phyloP scores from a whole-genome alignment of 345 rosid genomes.

The Alliaria petiolata region DNA sequence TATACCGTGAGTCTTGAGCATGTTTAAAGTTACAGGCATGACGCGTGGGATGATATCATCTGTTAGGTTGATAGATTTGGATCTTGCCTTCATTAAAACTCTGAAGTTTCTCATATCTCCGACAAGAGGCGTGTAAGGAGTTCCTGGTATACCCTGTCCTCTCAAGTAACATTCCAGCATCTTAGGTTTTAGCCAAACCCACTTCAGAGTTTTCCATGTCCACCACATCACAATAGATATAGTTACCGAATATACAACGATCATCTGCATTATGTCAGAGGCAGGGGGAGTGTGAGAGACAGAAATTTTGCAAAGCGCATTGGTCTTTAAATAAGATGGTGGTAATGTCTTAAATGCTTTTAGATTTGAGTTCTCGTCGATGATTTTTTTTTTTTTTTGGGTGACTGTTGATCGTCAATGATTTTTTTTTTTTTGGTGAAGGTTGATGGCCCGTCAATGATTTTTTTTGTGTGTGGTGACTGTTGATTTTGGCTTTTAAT shows the following conservation, averaged over 20 bases:
- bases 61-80: neutral
- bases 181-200: neutral
- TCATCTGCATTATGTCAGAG: neutral
- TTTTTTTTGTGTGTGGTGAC: too few relatives aligned
- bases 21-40: neutral
- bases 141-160: neutral
- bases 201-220: neutral
- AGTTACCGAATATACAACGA: neutral
- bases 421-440: too few relatives aligned
- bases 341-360: neutral
- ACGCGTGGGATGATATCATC: neutral
- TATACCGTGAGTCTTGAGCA: neutral
- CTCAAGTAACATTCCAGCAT: neutral
- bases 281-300: neutral
- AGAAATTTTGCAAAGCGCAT: neutral
- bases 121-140: neutral
- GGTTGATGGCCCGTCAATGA: too few relatives aligned
- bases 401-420: too few relatives aligned
- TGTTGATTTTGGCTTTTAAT: too few relatives aligned
- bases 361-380: too few relatives aligned
- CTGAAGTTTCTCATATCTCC: neutral
- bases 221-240: neutral
- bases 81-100: neutral
- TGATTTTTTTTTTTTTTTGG: too few relatives aligned
- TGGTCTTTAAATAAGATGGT: neutral